Evolutionary conservation across 73 alveolate genomes (phyloP).

Genomic region (Uronychia setigera): DNA sequence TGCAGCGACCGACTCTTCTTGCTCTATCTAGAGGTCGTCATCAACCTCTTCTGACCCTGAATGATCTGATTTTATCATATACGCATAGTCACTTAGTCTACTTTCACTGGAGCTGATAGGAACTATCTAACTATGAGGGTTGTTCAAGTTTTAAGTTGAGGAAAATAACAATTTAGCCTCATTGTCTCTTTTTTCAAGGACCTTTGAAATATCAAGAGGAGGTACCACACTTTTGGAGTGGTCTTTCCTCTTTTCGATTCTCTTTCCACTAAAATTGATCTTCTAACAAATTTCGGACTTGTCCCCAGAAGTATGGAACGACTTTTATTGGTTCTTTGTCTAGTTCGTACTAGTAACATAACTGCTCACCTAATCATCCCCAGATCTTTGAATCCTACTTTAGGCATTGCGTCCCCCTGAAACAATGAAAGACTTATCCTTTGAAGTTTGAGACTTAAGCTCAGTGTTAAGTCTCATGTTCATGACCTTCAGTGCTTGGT

Average conservation of each 20-base stretch:
- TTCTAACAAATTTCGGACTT: not conserved
- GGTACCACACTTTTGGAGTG: not conserved
- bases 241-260: not conserved
- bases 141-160: not conserved
- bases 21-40: not conserved
- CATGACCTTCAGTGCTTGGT: not conserved
- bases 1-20: not conserved
- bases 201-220: not conserved
- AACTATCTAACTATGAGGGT: not conserved
- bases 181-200: not conserved
- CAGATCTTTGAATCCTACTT: no score
- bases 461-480: not conserved
- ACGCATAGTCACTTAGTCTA: not conserved
- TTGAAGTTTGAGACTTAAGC: not conserved
- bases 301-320: not conserved
- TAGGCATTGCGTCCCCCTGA: not conserved
- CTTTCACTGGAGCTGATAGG: not conserved
- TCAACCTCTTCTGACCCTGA: not conserved
- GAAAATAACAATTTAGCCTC: not conserved
- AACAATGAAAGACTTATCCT: not conserved
- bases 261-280: not conserved
- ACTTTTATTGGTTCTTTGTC: not conserved
- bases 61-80: not conserved
- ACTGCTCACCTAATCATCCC: not conserved
- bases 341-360: not conserved